Conservation (phyloP, 345 rosid species). For the Corchorus capsularis region DNA sequence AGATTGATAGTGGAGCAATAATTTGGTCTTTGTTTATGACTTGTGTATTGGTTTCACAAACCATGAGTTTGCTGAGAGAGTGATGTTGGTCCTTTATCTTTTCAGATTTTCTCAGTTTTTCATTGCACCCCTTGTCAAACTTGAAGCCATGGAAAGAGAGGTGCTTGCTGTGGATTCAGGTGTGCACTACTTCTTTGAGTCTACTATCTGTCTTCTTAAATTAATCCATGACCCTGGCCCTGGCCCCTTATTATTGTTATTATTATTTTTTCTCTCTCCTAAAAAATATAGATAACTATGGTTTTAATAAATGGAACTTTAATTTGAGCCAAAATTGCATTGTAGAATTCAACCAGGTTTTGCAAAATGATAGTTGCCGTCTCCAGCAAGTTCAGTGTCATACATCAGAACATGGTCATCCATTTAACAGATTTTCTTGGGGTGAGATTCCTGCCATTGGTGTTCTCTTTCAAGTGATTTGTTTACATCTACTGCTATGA, state of each 20-base stretch:
- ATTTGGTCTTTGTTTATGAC: slow-evolving; percentile 3
- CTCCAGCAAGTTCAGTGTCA: slow-evolving; percentile 95
- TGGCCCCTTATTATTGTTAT: no score
- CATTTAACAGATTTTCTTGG: slow-evolving; percentile 82
- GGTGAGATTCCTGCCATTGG: slow-evolving; percentile 55
- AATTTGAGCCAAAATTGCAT: slow-evolving; percentile 28
- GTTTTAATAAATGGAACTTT: slow-evolving; percentile 9
- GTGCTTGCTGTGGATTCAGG: slow-evolving; percentile 99
- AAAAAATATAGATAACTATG: no score
- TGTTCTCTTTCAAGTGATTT: slow-evolving; percentile 18
- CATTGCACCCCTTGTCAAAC: slow-evolving; percentile 91
- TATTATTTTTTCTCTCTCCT: slow-evolving; percentile 9
- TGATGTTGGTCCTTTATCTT: slow-evolving; percentile 27
- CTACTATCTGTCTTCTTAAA: slow-evolving; percentile 8
- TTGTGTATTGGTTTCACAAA: neutral
- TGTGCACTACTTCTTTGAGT: slow-evolving; percentile 27
- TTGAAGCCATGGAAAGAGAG: slow-evolving; percentile 96
- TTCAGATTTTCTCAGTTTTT: slow-evolving; percentile 97
- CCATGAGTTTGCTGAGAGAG: slow-evolving; percentile 21
- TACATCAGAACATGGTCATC: slow-evolving; percentile 69
- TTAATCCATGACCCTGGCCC: no score
- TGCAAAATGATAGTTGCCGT: slow-evolving; percentile 91
- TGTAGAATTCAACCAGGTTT: slow-evolving; percentile 89
- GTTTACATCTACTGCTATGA: slow-evolving; percentile 21
- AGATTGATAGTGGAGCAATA: neutral